Base-by-base conservation (phyloP, 768 basidiomycete species). In the Serendipita sp. region DNA sequence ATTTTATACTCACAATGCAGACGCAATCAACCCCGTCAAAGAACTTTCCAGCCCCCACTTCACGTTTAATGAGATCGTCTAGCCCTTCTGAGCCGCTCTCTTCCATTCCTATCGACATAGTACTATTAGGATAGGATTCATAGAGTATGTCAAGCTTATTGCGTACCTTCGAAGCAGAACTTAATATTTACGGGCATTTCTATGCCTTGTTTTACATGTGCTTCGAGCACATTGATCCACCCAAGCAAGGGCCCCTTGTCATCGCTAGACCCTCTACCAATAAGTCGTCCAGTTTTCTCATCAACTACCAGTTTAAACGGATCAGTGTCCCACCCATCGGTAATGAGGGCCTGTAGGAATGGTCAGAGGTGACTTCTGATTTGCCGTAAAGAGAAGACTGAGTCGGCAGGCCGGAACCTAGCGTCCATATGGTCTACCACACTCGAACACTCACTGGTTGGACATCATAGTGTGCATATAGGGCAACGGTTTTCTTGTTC, bases 391-490 rank as follows among this genome's bases (percentile, higher is more conserved):
- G 55, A 8, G 27, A 8, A 15, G 36, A 16, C 5, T 15, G 44
- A 44, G 40, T 44, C 50, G 15, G 44, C 36, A 63, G 55, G 43
- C n/a, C 55, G 55, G 55, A 60, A 4, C 55, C 10, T n/a, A n/a
- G 23, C 31, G 55, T 44, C 50, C 52, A 44, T 15, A 10, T 34
- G 31, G 40, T 64, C 11, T 2, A n/a, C 3, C n/a, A 34, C 23
- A 44, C 23, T 8, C 16, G 18, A 10, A 43, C 6, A 74, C 83
- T 62, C 66, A 89, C 88, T 6, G 94, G 93, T 70, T 96, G 94
- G 4, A 96, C 94, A 71, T 96, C 93, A 70, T 91, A 95, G 73
- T 97, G 94, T 1, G 91, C 94, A 71, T 97, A 97, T 36, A 97
- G 75, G 33, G 95, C 80, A 37, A 97, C 83, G 0, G 93, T 98